These are phyloP conservation scores for Scutellaria galericulata DNA, from an alignment of 257 asterid species.

Conservation along the genomic window DNA sequence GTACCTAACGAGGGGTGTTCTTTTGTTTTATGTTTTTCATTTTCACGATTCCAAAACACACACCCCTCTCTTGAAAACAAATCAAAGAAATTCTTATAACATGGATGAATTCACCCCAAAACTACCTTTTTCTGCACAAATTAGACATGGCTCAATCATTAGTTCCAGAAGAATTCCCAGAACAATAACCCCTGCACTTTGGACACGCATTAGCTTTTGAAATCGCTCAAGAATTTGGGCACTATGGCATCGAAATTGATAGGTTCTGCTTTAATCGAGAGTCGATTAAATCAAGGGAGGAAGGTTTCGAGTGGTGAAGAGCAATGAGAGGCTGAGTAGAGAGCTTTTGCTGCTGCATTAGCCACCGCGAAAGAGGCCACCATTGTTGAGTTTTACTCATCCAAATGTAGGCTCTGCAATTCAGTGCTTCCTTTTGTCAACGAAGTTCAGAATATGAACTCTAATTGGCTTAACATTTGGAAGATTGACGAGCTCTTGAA, in stretches of 20 bases:
- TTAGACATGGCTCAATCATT: slow-evolving; percentile 70
- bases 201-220: slow-evolving; percentile 77
- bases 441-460: slow-evolving; percentile 68
- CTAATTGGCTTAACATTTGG: slow-evolving; percentile 75
- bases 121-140: slow-evolving; percentile 62
- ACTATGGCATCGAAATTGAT: slow-evolving; percentile 50
- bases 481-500: too few species aligned
- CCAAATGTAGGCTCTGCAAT: slow-evolving; percentile 81
- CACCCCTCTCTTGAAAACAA: too few species aligned
- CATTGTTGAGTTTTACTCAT: slow-evolving; percentile 80
- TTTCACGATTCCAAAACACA: too few species aligned
- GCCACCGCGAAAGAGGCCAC: slow-evolving; percentile 73
- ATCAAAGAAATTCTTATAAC: not conserved
- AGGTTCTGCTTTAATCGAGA: slow-evolving; percentile 37
- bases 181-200: slow-evolving; percentile 50
- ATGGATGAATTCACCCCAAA: slow-evolving; percentile 53
- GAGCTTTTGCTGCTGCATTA: slow-evolving; percentile 75
- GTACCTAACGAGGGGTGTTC: too few species aligned
- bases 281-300: slow-evolving; percentile 24
- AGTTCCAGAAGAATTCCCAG: slow-evolving; percentile 36
- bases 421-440: slow-evolving; percentile 66
- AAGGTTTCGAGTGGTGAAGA: slow-evolving; percentile 49
- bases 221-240: slow-evolving; percentile 55
- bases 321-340: slow-evolving; percentile 80
- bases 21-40: too few species aligned